Evolutionary conservation across 164 flowering plant genomes (phyloP), one percentile per base, ranked within the genome.

Genomic region (Euptelea pleiosperma): DNA sequence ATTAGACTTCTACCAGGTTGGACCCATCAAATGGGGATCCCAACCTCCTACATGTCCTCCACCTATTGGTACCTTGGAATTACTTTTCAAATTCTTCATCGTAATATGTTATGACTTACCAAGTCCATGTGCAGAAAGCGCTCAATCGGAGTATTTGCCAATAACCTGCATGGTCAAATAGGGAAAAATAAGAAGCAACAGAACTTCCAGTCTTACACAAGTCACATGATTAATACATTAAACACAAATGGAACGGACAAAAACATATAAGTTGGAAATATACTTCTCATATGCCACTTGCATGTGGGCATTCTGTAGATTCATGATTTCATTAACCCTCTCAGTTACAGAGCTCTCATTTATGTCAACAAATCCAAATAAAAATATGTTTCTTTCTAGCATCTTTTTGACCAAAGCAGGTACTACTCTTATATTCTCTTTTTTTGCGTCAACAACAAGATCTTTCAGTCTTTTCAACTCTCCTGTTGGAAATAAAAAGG

Each of bases 81-180:
- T 41, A 10, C 21, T 8, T 15, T 15, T 56, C 22, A 26, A 8
- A 28, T 9, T 28, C n/a, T 2, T 6, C 12, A 36, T 41, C 31
- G 40, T 16, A 28, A 28, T 8, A 46, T 54, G 8, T 6, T 25
- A 34, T 2, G 18, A 57, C 75, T 64, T 74, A 87, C 96, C 86
- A 88, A 35, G 74, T 91, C 90, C 96, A 91, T 72, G 61, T 80
- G 88, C 51, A 91, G 64, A 67, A 71, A 79, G 30, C 73, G 66
- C 51, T 83, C 83, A 43, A 86, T 68, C 50, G 29, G 61, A 4
- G 81, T 60, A 47, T 82, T 59, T 49, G 65, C 58, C 60, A 83
- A 69, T 68, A 91, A 75, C 73, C 90, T 91, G 75, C 61, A 41
- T 28, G 62, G 18, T 19, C 22, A 66, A 30, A 61, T 28, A 53